Conservation (phyloP, 2,329 filamentous ascomycete genomes). For the Sporothrix humicola region DNA sequence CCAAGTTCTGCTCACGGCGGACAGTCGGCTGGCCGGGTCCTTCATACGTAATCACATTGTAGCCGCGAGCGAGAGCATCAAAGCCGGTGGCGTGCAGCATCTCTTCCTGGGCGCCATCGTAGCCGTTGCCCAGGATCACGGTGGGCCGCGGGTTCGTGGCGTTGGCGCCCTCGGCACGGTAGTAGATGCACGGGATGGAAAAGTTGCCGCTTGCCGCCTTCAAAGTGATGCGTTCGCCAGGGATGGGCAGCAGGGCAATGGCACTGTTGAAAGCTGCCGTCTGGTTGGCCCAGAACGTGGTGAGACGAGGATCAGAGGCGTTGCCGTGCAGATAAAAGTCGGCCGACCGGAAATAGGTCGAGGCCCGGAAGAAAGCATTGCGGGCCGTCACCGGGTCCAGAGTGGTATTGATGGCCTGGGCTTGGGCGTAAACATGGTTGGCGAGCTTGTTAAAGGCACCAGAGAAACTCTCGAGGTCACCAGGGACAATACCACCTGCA, state of each 20-base stretch:
- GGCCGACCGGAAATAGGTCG: constrained; percentile 48
- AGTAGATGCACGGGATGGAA: constrained; percentile 48
- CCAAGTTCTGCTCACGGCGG: constrained; percentile 49
- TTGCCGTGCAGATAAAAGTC: constrained; percentile 49
- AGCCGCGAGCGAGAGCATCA: constrained; percentile 49
- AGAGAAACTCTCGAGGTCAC: constrained; percentile 42
- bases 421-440: constrained; percentile 35
- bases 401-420: constrained; percentile 37
- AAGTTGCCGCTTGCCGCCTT: constrained; percentile 43
- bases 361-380: constrained; percentile 45
- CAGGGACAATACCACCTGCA: constrained; percentile 40
- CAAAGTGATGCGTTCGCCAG: constrained; percentile 44
- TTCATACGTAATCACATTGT: constrained; percentile 54
- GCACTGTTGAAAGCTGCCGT: constrained; percentile 43
- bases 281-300: constrained; percentile 44
- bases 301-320: constrained; percentile 45
- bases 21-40: constrained; percentile 53
- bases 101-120: constrained; percentile 53
- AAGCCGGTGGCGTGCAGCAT: constrained; percentile 48
- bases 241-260: constrained; percentile 42
- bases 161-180: constrained; percentile 35
- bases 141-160: constrained; percentile 45
- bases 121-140: constrained; percentile 51
- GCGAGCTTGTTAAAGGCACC: constrained; percentile 40
- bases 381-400: constrained; percentile 41